Conservation (phyloP, 2,329 filamentous ascomycete species). For the Cercospora zeae-maydis region DNA sequence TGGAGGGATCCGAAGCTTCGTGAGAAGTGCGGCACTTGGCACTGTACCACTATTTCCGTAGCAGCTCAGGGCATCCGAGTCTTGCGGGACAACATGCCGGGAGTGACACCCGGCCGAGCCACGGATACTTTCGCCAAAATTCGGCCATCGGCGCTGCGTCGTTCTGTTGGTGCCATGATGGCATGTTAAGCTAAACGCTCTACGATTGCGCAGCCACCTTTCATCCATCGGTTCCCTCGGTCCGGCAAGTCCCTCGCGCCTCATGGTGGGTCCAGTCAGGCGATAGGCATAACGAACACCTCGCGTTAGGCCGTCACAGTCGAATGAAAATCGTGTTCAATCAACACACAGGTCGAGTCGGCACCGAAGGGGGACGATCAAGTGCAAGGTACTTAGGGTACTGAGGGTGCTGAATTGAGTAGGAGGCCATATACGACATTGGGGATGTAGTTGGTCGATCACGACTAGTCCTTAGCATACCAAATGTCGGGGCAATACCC, state of each 20-base stretch:
- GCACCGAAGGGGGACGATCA: constrained; percentile 7
- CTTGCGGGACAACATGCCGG: not conserved
- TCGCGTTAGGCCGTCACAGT: not conserved
- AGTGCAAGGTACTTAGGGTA: not conserved
- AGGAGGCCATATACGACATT: not conserved
- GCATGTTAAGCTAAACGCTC: not conserved
- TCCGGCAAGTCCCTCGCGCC: not conserved
- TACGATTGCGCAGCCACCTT: not conserved
- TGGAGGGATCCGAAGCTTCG: constrained; percentile 10
- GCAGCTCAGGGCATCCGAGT: not conserved
- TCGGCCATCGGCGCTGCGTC: not conserved
- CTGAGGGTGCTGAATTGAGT: not conserved
- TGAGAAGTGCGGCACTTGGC: constrained; percentile 8
- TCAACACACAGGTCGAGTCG: not conserved
- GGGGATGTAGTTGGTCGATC: constrained; percentile 14
- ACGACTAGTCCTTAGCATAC: constrained; percentile 5
- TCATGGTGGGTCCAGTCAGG: not conserved
- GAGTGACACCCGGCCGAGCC: not conserved
- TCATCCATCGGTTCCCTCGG: not conserved
- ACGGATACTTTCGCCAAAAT: not conserved
- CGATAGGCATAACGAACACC: not conserved
- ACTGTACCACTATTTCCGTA: not conserved
- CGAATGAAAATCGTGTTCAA: not conserved
- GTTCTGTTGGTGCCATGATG: not conserved
- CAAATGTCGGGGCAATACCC: constrained; percentile 10